Evolutionary conservation across 2,329 filamentous ascomycete genomes (phyloP).

Genomic region (Clonostachys solani): DNA sequence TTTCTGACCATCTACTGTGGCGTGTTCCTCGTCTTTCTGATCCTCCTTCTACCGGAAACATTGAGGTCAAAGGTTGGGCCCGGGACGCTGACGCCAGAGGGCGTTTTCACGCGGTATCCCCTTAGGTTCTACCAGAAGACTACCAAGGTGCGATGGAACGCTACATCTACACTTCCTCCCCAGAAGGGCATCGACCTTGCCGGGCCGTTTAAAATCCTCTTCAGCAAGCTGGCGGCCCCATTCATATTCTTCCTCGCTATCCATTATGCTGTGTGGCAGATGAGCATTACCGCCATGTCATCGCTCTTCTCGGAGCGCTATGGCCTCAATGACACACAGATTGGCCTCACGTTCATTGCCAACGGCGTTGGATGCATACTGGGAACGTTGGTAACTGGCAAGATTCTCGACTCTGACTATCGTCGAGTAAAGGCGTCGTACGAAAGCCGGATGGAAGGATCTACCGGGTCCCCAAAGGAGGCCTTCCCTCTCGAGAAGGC

Average conservation of each 20-base stretch:
- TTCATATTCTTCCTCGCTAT: slow-evolving; percentile 47
- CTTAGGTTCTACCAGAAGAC: slow-evolving; percentile 3
- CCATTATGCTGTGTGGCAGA: slow-evolving; percentile 52
- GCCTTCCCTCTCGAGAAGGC: slow-evolving; percentile 44
- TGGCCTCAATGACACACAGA: slow-evolving; percentile 41
- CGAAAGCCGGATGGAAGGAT: too few relatives aligned
- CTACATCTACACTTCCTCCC: slow-evolving; percentile 41
- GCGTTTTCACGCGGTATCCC: too few relatives aligned
- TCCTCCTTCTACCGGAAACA: slow-evolving; percentile 55
- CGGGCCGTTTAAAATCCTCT: slow-evolving; percentile 45
- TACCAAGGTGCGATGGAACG: slow-evolving; percentile 24
- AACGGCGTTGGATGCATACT: slow-evolving; percentile 45
- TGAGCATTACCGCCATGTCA: slow-evolving; percentile 46
- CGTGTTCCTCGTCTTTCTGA: slow-evolving; percentile 47
- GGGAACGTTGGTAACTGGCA: slow-evolving; percentile 48
- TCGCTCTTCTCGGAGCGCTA: slow-evolving; percentile 48
- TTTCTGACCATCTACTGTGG: slow-evolving; percentile 56
- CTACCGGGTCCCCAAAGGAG: slow-evolving; percentile 7
- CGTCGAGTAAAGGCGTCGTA: slow-evolving; percentile 17
- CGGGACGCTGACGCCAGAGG: slow-evolving; percentile 16
- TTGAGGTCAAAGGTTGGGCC: slow-evolving; percentile 51
- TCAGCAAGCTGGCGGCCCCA: slow-evolving; percentile 53
- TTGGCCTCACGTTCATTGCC: slow-evolving; percentile 51
- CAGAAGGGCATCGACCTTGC: slow-evolving; percentile 37
- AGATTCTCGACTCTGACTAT: slow-evolving; percentile 64